Percentiles rank a stretch among this genome's conserved stretches.
phyloP scores from a whole-genome alignment of 1,284 basidiomycete species.

The Leccinum cinnamomeum region DNA sequence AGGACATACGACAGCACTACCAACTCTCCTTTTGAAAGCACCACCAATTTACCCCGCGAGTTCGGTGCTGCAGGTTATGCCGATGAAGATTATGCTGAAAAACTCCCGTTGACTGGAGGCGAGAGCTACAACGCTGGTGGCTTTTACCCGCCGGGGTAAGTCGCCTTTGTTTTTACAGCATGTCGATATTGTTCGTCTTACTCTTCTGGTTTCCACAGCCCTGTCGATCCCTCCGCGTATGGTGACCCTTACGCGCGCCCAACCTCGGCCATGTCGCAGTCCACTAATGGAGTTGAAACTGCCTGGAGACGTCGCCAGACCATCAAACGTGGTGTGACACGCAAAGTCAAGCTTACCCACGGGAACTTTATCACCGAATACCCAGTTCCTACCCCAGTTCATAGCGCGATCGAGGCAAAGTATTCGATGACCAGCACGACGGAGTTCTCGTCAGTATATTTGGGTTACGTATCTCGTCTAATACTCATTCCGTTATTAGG shows the following conservation, averaged over 20 bases:
- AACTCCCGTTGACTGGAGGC: slow-evolving; percentile 64
- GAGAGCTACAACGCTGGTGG: slow-evolving; percentile 52
- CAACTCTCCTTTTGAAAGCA: slow-evolving; percentile 52
- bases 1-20: slow-evolving; percentile 43
- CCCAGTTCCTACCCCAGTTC: slow-evolving; percentile 85
- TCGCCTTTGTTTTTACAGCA: slow-evolving; percentile 12
- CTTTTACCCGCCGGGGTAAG: slow-evolving; percentile 73
- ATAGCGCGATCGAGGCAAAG: slow-evolving; percentile 82
- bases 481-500: slow-evolving; percentile 37
- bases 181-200: background rate
- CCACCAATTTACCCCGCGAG: slow-evolving; percentile 53
- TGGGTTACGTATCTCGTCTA: slow-evolving; percentile 3
- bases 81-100: slow-evolving; percentile 71
- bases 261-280: slow-evolving; percentile 59
- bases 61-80: slow-evolving; percentile 48
- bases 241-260: slow-evolving; percentile 72
- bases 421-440: slow-evolving; percentile 72
- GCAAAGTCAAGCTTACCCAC: slow-evolving; percentile 89
- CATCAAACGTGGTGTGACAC: slow-evolving; percentile 90
- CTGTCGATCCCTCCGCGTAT: slow-evolving; percentile 58
- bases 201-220: slow-evolving; percentile 38
- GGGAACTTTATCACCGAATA: slow-evolving; percentile 93
- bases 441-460: slow-evolving; percentile 77
- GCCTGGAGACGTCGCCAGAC: slow-evolving; percentile 88
- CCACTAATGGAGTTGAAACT: slow-evolving; percentile 65